phyloP scores from a whole-genome alignment of 1,284 basidiomycete genomes.

The Schizophyllum commune region DNA sequence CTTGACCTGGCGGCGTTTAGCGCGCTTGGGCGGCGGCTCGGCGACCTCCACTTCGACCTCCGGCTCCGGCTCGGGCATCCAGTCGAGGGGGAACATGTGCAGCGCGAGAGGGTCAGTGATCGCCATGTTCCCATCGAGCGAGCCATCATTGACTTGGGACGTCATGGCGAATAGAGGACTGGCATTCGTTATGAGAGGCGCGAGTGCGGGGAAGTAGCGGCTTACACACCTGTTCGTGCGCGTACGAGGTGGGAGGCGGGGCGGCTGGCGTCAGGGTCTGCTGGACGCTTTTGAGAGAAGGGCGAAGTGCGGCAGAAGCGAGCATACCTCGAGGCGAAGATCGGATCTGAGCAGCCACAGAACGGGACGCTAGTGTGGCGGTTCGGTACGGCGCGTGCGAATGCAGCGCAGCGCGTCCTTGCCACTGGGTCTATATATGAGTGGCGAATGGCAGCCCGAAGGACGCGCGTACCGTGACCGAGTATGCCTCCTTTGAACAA shows the following conservation, averaged over 20 bases:
- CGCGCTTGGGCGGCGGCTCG: conserved; percentile 22
- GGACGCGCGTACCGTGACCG: no score
- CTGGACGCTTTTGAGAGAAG: neutral
- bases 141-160: neutral
- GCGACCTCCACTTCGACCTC: neutral
- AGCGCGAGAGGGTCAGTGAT: neutral
- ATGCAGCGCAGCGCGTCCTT: no score
- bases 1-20: conserved; percentile 84
- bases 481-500: no score
- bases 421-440: neutral
- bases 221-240: neutral
- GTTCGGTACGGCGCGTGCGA: neutral
- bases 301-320: neutral
- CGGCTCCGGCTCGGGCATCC: neutral
- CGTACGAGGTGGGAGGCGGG: neutral
- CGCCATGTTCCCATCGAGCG: neutral
- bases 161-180: neutral
- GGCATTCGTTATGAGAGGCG: neutral
- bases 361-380: neutral
- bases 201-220: neutral
- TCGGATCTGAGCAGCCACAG: neutral
- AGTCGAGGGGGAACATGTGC: neutral
- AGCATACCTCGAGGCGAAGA: neutral
- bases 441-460: neutral
- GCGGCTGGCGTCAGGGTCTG: neutral